Evolutionary conservation across 768 basidiomycete species (phyloP), one percentile per base, ranked within the genome.

Genomic region (Arthromyces matolae): DNA sequence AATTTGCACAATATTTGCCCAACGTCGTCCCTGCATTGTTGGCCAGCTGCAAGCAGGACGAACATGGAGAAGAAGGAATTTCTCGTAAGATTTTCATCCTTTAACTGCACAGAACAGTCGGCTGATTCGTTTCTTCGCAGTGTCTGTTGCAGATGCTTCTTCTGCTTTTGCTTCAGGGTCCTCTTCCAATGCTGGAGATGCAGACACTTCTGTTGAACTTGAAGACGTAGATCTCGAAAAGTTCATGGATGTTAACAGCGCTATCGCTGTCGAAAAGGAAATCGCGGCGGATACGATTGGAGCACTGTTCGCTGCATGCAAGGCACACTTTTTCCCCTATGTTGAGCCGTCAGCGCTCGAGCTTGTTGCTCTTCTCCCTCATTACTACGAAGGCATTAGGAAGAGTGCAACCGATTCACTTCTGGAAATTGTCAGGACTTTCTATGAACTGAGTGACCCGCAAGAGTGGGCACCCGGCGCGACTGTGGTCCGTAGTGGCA

Each of bases 251-350:
- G 91, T 94, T 52, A 95, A 93, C 73, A 91, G 88, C 58, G 94
- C 93, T 18, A 86, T 98, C 55, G 94, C 94, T 34, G 93, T 98
- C 47, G 96, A 99, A 76, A 99, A 99, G 70, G 96, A 99, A 74
- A 96, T 97, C 51, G 94, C 96, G 18, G 92, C 93, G 20, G 94
- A 98, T 64, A 92, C 94, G 4, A 85, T 98, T 54, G 93, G 95
- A 51, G 86, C 88, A 28, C 69, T 99, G 52, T 98, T 98, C 64
- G 75, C 81, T 24, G 78, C 88, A 9, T 92, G 90, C 24, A 81
- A 83, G 58, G 68, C 66, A 38, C 85, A 90, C 60, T 98, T 95
- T 83, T 75, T 97, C 58, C 92, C 93, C 4, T 98, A 80, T 62
- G 83, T 98, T 53, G 93, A 97, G 70, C 71, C 77, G 53, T 85